Evolutionary conservation across 2,329 filamentous ascomycete genomes (phyloP).

Genomic region (Purpureocillium lavendulum): DNA sequence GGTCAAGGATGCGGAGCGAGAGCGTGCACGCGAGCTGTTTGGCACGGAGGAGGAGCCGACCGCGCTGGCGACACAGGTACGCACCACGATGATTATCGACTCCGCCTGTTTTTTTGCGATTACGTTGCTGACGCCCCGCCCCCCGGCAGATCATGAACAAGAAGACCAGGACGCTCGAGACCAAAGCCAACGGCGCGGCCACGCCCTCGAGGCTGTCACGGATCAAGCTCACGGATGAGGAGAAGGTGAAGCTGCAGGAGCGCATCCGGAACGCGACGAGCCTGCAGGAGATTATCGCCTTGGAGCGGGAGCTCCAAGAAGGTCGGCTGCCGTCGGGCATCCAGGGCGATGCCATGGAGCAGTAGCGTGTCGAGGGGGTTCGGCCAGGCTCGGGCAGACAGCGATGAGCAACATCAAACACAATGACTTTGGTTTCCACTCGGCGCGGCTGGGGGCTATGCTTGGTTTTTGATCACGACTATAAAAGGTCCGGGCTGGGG

Average conservation of each 20-base stretch:
- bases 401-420: neutral
- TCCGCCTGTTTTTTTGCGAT: too few species aligned
- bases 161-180: conserved; percentile 69
- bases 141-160: conserved; percentile 74
- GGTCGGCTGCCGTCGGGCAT: conserved; percentile 71
- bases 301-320: conserved; percentile 90
- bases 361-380: conserved; percentile 29
- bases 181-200: conserved; percentile 33
- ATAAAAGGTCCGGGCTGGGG: too few species aligned
- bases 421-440: conserved; percentile 1
- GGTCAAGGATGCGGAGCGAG: conserved; percentile 78
- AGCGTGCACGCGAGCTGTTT: conserved; percentile 71
- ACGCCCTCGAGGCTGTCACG: conserved; percentile 58
- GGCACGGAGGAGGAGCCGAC: conserved; percentile 73
- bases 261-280: conserved; percentile 84
- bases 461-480: neutral
- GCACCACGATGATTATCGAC: too few species aligned
- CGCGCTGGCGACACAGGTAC: conserved; percentile 64
- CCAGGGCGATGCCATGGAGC: conserved; percentile 50
- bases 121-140: too few species aligned
- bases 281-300: conserved; percentile 76
- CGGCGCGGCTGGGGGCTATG: neutral
- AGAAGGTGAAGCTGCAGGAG: conserved; percentile 77
- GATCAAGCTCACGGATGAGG: conserved; percentile 78
- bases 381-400: too few species aligned